Conservation (phyloP, 75 land plant genomes). For the Isoetes taiwanensis region DNA sequence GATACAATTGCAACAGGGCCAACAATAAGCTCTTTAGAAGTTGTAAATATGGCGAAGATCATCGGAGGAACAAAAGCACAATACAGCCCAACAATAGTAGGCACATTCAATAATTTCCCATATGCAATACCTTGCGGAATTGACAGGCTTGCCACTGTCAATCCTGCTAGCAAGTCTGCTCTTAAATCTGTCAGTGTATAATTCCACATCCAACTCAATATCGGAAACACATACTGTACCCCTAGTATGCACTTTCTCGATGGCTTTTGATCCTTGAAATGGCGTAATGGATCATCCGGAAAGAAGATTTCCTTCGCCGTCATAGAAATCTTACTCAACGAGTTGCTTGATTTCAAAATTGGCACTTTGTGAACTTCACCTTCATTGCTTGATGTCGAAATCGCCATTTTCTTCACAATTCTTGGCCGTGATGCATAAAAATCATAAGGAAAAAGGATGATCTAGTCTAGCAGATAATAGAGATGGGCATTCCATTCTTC, state of each 20-base stretch:
- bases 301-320: neutral
- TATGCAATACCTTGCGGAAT: too few relatives aligned
- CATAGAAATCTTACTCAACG: neutral
- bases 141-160: neutral
- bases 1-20: neutral
- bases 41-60: neutral
- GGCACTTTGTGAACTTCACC: too few relatives aligned
- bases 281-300: slow-evolving; percentile 2
- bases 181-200: neutral
- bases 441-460: too few relatives aligned
- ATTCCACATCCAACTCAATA: neutral
- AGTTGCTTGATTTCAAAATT: too few relatives aligned
- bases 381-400: too few relatives aligned
- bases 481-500: too few relatives aligned
- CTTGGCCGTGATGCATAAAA: too few relatives aligned
- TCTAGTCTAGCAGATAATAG: too few relatives aligned
- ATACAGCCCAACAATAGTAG: too few relatives aligned
- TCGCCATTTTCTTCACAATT: too few relatives aligned
- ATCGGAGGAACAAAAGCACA: neutral
- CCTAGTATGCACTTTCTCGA: neutral
- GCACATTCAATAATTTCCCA: too few relatives aligned
- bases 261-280: neutral
- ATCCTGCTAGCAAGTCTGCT: neutral
- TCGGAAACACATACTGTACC: neutral
- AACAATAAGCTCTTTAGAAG: neutral